Conservation (phyloP, 495 filamentous ascomycete genomes). For the Trichocladium uniseriatum region DNA sequence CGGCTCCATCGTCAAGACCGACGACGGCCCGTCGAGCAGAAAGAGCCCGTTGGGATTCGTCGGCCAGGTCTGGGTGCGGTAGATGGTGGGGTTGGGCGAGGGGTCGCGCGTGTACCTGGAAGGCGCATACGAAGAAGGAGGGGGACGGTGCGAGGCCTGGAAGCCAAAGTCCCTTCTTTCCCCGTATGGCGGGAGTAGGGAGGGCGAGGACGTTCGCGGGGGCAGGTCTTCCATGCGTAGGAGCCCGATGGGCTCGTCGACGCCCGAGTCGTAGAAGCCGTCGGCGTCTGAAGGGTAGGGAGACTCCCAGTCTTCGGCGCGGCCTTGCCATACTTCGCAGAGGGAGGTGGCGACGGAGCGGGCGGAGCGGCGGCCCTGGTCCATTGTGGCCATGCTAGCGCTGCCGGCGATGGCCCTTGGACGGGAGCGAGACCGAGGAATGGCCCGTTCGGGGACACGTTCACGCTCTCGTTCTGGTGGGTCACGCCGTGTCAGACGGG, state of each 20-base stretch:
- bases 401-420: slow-evolving; percentile 4
- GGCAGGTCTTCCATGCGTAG: slow-evolving; percentile 8
- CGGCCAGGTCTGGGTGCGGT: background rate
- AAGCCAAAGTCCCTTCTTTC: slow-evolving; percentile 9
- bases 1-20: background rate
- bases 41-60: background rate
- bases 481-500: background rate
- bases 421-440: background rate
- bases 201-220: slow-evolving; percentile 3
- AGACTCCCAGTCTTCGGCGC: slow-evolving; percentile 25
- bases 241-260: slow-evolving; percentile 7
- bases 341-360: slow-evolving; percentile 15
- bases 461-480: background rate
- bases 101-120: background rate
- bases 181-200: slow-evolving; percentile 3
- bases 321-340: slow-evolving; percentile 25
- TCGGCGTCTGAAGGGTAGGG: slow-evolving; percentile 18
- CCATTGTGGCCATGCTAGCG: slow-evolving; percentile 9
- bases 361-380: slow-evolving; percentile 10
- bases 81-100: background rate
- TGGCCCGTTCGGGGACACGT: background rate
- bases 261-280: slow-evolving; percentile 5
- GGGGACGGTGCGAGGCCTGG: background rate
- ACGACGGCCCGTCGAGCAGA: slow-evolving; percentile 1
- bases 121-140: background rate